phyloP scores from a whole-genome alignment of 2,329 filamentous ascomycete genomes.

The Penicillium sp. region DNA sequence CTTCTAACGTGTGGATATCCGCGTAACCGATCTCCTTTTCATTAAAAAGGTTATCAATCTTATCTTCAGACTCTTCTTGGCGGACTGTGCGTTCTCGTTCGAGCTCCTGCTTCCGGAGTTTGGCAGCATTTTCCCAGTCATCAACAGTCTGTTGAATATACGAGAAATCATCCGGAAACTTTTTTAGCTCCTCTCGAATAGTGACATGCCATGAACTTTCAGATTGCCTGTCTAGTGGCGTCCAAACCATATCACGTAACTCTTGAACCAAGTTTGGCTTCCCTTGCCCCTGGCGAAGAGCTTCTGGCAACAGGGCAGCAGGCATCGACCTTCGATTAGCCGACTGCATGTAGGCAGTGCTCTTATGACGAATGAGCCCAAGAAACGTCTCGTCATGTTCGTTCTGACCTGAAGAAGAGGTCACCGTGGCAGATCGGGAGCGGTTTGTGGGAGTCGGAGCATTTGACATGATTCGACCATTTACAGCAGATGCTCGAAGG shows the following conservation, averaged over 20 bases:
- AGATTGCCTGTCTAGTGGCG: slow-evolving; percentile 37
- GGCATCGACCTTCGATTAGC: slow-evolving; percentile 30
- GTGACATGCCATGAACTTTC: slow-evolving; percentile 39
- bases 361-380: slow-evolving; percentile 52
- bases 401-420: slow-evolving; percentile 26
- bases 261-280: slow-evolving; percentile 36
- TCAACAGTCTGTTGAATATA: slow-evolving; percentile 48
- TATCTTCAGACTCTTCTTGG: slow-evolving; percentile 57
- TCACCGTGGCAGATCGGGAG: slow-evolving; percentile 22
- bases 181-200: slow-evolving; percentile 38
- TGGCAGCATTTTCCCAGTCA: slow-evolving; percentile 53
- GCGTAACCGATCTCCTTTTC: slow-evolving; percentile 62
- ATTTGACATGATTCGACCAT: slow-evolving; percentile 48
- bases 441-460: slow-evolving; percentile 25
- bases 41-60: slow-evolving; percentile 60
- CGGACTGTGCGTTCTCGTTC: slow-evolving; percentile 55
- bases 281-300: slow-evolving; percentile 37
- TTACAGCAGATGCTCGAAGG: slow-evolving; percentile 49
- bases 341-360: slow-evolving; percentile 42
- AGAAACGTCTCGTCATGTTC: slow-evolving; percentile 52
- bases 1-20: slow-evolving; percentile 59
- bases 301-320: slow-evolving; percentile 34
- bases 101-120: slow-evolving; percentile 48
- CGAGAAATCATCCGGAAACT: slow-evolving; percentile 46
- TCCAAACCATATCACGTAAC: slow-evolving; percentile 40